Evolutionary conservation across 2,329 filamentous ascomycete genomes (phyloP).

Genomic region (Alternaria infectoria): DNA sequence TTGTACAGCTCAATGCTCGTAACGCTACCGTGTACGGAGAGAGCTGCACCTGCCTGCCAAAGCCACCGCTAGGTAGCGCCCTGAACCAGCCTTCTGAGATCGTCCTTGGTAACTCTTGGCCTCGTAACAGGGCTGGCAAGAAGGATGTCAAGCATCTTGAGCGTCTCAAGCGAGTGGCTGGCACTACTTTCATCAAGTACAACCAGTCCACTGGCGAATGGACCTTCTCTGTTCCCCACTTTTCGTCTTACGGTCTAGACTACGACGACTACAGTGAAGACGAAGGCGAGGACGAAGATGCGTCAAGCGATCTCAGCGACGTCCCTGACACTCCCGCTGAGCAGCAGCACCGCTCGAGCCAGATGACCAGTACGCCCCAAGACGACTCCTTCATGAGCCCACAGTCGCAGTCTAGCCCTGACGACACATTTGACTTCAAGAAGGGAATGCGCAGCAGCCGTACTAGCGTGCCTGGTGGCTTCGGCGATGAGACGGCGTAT

Average conservation of each 20-base stretch:
- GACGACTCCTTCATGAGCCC: constrained; percentile 49
- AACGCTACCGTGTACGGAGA: constrained; percentile 85
- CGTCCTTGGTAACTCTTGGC: constrained; percentile 91
- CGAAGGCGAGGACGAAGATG: constrained; percentile 56
- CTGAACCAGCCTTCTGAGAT: constrained; percentile 91
- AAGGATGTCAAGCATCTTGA: constrained; percentile 82
- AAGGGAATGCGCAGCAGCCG: constrained; percentile 56
- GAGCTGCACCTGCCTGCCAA: constrained; percentile 57
- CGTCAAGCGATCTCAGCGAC: constrained; percentile 47
- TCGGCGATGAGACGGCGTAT: constrained; percentile 67
- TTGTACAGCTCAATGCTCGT: constrained; percentile 78
- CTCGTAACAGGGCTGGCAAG: constrained; percentile 72
- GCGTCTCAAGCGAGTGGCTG: constrained; percentile 76
- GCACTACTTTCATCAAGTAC: constrained; percentile 84
- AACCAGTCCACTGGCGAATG: constrained; percentile 81
- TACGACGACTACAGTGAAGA: constrained; percentile 70
- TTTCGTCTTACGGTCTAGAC: constrained; percentile 91
- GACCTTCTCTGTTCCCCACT: constrained; percentile 94
- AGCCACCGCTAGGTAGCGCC: constrained; percentile 83
- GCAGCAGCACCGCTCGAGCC: constrained; percentile 35
- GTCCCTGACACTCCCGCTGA: constrained; percentile 54
- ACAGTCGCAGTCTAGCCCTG: constrained; percentile 52
- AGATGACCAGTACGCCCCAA: constrained; percentile 44
- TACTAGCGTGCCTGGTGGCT: constrained; percentile 76
- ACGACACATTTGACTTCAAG: constrained; percentile 65